phyloP scores from a whole-genome alignment of 345 rosid genomes.

The Cochlearia excelsa region DNA sequence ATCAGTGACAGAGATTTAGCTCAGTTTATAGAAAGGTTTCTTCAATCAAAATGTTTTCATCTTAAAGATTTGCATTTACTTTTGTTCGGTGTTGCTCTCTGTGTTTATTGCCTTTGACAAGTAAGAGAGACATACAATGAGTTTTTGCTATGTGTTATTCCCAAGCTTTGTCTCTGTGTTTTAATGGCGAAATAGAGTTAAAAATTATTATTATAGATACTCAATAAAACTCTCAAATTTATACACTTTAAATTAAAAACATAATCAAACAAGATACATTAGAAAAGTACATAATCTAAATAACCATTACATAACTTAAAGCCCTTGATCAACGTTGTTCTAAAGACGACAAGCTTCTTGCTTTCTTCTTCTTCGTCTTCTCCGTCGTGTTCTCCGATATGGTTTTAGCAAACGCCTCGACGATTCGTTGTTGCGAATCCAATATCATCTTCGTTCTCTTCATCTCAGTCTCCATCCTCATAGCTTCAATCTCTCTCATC shows the following conservation, averaged over 20 bases:
- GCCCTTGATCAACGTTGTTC: too few species aligned
- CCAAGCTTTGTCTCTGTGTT: too few species aligned
- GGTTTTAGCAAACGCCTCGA: constrained; percentile 68
- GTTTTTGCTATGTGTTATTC: too few species aligned
- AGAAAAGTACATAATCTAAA: neutral
- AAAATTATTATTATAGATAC: too few species aligned
- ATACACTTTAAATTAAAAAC: constrained; percentile 6
- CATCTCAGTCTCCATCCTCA: constrained; percentile 93
- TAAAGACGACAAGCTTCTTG: constrained; percentile 1
- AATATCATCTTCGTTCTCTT: constrained; percentile 82
- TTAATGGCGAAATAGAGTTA: too few species aligned
- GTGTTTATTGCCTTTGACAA: too few species aligned
- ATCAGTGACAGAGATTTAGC: neutral
- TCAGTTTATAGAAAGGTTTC: constrained; percentile 4
- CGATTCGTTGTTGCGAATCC: constrained; percentile 76
- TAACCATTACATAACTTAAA: too few species aligned
- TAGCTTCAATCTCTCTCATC: constrained; percentile 75
- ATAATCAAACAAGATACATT: constrained; percentile 18
- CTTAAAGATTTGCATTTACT: too few species aligned
- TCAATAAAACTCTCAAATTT: neutral
- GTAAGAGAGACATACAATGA: too few species aligned
- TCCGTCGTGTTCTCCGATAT: constrained; percentile 40
- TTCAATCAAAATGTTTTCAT: neutral
- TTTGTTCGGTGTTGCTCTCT: too few species aligned
- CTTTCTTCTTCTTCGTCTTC: constrained; percentile 45